Evolutionary conservation across 129 eudicot genomes (phyloP), one percentile per base, ranked within the genome.

Genomic region (Smallanthus sonchifolius): DNA sequence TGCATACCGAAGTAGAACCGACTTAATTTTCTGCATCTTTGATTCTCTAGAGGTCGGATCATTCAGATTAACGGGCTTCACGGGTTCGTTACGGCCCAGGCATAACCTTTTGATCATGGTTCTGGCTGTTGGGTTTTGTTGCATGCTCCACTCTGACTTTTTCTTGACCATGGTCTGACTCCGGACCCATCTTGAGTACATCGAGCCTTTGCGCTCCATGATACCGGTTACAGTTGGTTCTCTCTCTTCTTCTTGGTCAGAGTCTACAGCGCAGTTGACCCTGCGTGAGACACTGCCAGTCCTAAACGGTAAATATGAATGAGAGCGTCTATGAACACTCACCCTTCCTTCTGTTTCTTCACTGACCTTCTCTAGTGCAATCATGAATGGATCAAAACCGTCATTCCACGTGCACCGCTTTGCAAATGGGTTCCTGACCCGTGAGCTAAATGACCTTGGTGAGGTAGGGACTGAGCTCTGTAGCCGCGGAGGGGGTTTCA

Each of bases 401-500:
- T 92, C 91, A 42, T 85, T 89, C 96, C 96, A 82, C 10, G 83
- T 80, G 40, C 49, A 81, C 17, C 61, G 73, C 16, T 82, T 79
- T 9, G 70, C 65, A 49, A 92, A 87, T 3, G 95, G 87, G 65
- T 69, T 74, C 52, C 78, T 82, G 61, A 79, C 75, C 13, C 76
- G 73, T 0, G 89, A 74, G 43, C 71, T 79, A 5, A 83, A 76
- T 2, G 81, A 75, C 79, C 68, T 78, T 0, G 97, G 92, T 7
- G 96, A 83, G 16, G 87, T 71, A n/a, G 88, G 82, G 54, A 84
- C 68, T 6, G 97, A 83, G 34, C 40, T 49, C 20, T 86, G 90
- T 10, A 90, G 87, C 70, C 89, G 70, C 28, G 98, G 98, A 8
- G 98, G 98, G 55, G 64, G 98, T 73, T 86, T 93, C 54, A 93